Base-by-base conservation (phyloP, 495 filamentous ascomycete genomes). In the Cercophora scortea region DNA sequence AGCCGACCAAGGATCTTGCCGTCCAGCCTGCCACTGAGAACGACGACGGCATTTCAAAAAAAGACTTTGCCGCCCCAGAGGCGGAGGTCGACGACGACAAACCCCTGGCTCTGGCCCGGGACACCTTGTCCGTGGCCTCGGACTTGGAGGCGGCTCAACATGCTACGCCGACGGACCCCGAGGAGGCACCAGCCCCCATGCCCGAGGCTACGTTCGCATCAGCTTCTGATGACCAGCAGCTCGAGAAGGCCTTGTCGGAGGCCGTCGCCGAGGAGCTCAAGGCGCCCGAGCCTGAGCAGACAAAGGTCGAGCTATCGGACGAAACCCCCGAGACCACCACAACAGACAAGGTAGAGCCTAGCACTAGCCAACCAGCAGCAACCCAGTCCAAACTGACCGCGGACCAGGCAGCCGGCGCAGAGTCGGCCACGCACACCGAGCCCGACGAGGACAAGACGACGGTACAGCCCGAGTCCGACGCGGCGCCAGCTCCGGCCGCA, bases 401-500 rank as follows among this genome's bases (percentile, higher is more conserved):
- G 8, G 36, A 38, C 13, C 36, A 38, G 13, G 5, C 25, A 25
- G 25, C 25, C 25, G 25, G 5, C 25, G 25, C 25, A 25, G 25
- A 25, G 25, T 25, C 25, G n/a, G 42, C 15, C 38, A 41, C 36
- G 10, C 15, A 40, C 7, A 33, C 32, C 42, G 40, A 35, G 34
- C 9, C 34, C 42, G 18, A 43, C 15, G 16, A 43, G 42, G 42
- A 17, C 15, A 19, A 43, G 42, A 19, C n/a, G 2, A 32, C 39
- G 3, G 25, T 51, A 33, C 39, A 55, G 16, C 6, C 35, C 12
- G 51, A 32, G n/a, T 17, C 41, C 8, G 43, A 42, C 46, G 15
- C 38, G 9, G 55, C 54, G 12, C 54, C 51, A 0, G 52, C 58
- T 10, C 58, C 58, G 16, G 56, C 55, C 42, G 53, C 50, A 12